A percentile compares a stretch with the other conserved stretches of the same genome.
Conservation (phyloP, 2,329 filamentous ascomycete species). For the Cordyceps cateniannulata region DNA sequence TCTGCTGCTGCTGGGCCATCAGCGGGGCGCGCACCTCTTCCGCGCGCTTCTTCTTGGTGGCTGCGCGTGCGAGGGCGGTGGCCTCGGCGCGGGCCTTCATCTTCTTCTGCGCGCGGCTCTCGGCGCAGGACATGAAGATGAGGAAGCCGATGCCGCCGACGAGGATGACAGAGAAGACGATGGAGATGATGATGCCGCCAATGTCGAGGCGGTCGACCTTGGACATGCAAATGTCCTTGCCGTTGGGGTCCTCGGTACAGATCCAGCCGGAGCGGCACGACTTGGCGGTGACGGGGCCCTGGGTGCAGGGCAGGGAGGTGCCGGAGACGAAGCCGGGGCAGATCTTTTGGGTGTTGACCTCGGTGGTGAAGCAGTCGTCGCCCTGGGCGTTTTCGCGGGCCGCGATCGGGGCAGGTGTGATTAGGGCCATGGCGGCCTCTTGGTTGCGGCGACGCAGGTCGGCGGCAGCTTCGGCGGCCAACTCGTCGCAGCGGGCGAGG, state of each 20-base stretch:
- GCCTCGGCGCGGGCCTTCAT: constrained; percentile 41
- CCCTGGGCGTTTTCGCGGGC: constrained; percentile 12
- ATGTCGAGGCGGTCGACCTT: constrained; percentile 33
- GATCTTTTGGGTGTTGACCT: constrained; percentile 26
- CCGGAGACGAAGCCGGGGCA: constrained; percentile 35
- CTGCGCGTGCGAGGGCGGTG: constrained; percentile 42
- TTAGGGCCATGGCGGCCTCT: constrained; percentile 14
- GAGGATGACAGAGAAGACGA: constrained; percentile 39
- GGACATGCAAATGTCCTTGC: constrained; percentile 34
- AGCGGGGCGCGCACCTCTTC: constrained; percentile 29
- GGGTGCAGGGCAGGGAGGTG: constrained; percentile 33
- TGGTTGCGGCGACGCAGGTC: constrained; percentile 12
- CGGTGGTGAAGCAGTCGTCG: constrained; percentile 31
- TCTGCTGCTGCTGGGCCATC: constrained; percentile 22
- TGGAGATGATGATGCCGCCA: constrained; percentile 40
- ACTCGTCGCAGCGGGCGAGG: constrained; percentile 27
- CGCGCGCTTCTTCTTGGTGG: constrained; percentile 36
- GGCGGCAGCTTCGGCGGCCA: constrained; percentile 17
- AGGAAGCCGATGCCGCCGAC: constrained; percentile 33
- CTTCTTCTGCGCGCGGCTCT: constrained; percentile 38
- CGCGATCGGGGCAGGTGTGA: constrained; percentile 11
- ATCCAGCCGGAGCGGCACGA: constrained; percentile 37
- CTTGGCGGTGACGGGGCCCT: constrained; percentile 26
- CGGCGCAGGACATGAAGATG: constrained; percentile 46
- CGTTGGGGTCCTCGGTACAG: constrained; percentile 35